Evolutionary conservation across 176 grass and related monocot species (phyloP), one percentile per base, ranked within the genome.

Genomic region (Aegilops speltoides): DNA sequence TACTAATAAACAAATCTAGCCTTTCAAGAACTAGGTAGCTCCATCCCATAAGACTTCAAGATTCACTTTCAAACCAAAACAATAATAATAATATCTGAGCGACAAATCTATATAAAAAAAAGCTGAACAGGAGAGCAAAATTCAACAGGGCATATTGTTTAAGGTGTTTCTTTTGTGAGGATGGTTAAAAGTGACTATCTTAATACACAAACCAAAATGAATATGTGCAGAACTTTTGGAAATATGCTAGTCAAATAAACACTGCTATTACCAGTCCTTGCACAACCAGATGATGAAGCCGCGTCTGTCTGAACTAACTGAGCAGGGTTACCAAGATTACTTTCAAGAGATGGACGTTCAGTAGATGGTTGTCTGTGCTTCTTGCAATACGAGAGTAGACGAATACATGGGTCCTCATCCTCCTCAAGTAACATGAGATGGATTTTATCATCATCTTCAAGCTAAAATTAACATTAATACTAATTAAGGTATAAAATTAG

Each of bases 351-450:
- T 70, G 92, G 92, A 61, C 85, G 88, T 83, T 94, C 94, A 91
- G 93, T 86, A 65, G 89, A 92, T 87, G 92, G 97, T 32, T 91
- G 94, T 75, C 97, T 96, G 73, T 99, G 97, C 73, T 99, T 99
- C 89, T 96, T 99, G 83, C 97, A 99, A 77, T 92, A 99, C 15
- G 97, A 99, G 63, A 99, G 92, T 82, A 99, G 86, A 43, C 97
- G 97, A 83, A 99, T 99, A 79, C 94, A 96, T 54, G 93, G 90
- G 81, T 94, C 94, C 32, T 96, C 92, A 59, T 96, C 97, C 52
- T 99, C 97, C 72, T 94, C 92, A 86, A 93, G 92, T 85, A 91
- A 94, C 89, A 99, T 96, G 22, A 94, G 87, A 65, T 94, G 89
- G 68, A 94, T 87, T 86, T 96, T 96, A 52, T 96, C 92, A 43